Evolutionary conservation across 768 basidiomycete species (phyloP).

Genomic region (Mycena galopus): DNA sequence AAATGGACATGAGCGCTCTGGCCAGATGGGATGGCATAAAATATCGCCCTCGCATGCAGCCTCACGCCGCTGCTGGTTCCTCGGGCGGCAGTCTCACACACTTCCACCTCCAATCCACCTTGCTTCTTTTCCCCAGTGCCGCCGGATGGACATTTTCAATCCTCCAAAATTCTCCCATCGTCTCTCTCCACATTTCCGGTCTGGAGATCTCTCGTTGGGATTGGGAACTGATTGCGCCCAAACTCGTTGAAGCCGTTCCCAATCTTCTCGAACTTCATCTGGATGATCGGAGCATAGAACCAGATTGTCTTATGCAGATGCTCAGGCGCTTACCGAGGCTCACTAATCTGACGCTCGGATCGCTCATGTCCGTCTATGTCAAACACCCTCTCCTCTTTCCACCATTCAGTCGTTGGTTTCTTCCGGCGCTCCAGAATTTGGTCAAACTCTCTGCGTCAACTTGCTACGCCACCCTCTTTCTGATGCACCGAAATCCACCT

Average conservation of each 20-base stretch:
- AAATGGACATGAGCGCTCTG: neutral
- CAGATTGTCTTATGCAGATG: conserved; percentile 7
- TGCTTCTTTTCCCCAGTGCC: conserved; percentile 8
- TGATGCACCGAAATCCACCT: conserved; percentile 16
- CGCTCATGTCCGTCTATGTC: conserved; percentile 2
- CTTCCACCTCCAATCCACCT: neutral
- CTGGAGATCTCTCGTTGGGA: conserved; percentile 5
- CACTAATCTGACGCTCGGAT: neutral
- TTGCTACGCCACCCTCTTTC: conserved; percentile 3
- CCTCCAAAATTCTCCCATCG: conserved; percentile 5
- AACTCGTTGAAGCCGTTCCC: neutral
- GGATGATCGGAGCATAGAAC: neutral
- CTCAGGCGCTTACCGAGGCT: neutral
- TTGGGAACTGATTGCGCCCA: neutral
- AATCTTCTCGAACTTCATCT: conserved; percentile 13
- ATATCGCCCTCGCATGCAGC: conserved; percentile 2
- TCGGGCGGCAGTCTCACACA: neutral
- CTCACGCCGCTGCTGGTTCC: neutral
- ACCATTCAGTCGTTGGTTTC: conserved; percentile 10
- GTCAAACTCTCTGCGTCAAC: neutral
- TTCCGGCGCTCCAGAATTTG: conserved; percentile 11
- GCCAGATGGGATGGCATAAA: conserved; percentile 8
- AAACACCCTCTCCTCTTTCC: conserved; percentile 11
- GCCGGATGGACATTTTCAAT: conserved; percentile 19
- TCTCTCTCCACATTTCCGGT: conserved; percentile 9